Conservation (phyloP, 345 rosid species). For the Brassica incana region DNA sequence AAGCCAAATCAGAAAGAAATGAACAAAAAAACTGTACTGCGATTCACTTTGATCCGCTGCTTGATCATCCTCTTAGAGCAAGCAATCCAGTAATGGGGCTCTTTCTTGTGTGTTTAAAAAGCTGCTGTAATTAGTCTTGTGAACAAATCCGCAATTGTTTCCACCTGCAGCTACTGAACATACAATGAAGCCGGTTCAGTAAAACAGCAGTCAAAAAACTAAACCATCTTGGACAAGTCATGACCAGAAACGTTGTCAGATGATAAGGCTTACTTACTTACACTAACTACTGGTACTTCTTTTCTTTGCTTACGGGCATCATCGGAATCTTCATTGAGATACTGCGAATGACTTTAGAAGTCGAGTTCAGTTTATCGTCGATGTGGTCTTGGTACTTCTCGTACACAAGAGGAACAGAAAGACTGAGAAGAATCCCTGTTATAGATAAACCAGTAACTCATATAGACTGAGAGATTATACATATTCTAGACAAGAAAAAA, state of each 20-base stretch:
- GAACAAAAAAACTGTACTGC: constrained; percentile 33
- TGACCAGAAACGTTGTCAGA: not conserved
- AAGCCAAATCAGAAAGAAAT: constrained; percentile 20
- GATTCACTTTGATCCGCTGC: constrained; percentile 27
- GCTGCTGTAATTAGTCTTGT: constrained; percentile 25
- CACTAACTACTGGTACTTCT: constrained; percentile 67
- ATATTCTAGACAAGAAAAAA: not conserved
- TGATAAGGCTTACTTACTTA: constrained; percentile 33
- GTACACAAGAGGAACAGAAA: constrained; percentile 67
- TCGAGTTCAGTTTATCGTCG: constrained; percentile 57
- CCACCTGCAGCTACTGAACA: constrained; percentile 24
- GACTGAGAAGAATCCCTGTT: constrained; percentile 71
- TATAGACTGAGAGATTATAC: not conserved
- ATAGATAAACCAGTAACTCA: constrained; percentile 10
- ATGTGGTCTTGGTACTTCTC: constrained; percentile 71
- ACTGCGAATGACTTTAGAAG: constrained; percentile 47
- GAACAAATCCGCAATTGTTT: not conserved
- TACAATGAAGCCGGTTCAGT: not conserved
- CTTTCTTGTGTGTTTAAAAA: not conserved
- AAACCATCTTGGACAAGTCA: constrained; percentile 11
- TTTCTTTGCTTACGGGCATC: constrained; percentile 53
- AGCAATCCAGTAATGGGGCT: constrained; percentile 18
- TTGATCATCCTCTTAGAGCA: constrained; percentile 8
- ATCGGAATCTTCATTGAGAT: constrained; percentile 54
- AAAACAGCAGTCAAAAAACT: constrained; percentile 2